Evolutionary conservation across 495 filamentous ascomycete species (phyloP).

Genomic region (Tuber indicum): DNA sequence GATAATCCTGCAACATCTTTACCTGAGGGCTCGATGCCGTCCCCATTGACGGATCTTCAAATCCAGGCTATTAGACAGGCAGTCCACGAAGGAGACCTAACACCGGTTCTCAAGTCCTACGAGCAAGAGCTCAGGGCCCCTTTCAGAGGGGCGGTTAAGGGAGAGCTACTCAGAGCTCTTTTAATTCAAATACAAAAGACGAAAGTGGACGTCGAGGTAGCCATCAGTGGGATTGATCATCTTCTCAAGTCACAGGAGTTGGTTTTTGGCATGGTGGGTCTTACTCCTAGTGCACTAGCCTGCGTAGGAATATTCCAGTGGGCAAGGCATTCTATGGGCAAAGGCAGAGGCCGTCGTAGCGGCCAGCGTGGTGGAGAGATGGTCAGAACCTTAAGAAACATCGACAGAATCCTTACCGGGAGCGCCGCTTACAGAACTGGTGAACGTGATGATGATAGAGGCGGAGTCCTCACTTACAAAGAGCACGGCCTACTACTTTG

Average conservation of each 20-base stretch:
- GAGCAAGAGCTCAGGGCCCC: constrained; percentile 77
- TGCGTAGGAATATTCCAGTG: constrained; percentile 69
- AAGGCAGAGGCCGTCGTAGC: constrained; percentile 56
- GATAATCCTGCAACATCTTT: constrained; percentile 59
- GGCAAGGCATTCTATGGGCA: constrained; percentile 59
- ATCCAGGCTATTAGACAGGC: constrained; percentile 64
- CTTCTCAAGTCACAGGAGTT: constrained; percentile 93
- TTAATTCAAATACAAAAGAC: constrained; percentile 98
- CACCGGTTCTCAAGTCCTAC: constrained; percentile 81
- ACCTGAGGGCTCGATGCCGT: constrained; percentile 42
- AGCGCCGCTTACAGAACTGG: constrained; percentile 53
- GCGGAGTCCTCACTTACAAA: constrained; percentile 69
- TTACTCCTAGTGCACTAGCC: constrained; percentile 85
- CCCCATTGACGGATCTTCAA: constrained; percentile 50
- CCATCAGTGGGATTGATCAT: constrained; percentile 86
- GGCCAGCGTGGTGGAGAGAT: constrained; percentile 58
- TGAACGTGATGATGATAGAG: constrained; percentile 44
- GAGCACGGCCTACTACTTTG: constrained; percentile 85
- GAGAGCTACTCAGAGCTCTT: constrained; percentile 82
- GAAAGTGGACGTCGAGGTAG: constrained; percentile 95
- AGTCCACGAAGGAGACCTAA: constrained; percentile 86
- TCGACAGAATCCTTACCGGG: constrained; percentile 67
- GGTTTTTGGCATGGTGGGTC: constrained; percentile 89
- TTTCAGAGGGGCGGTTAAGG: constrained; percentile 68
- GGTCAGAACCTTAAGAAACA: constrained; percentile 68